These are phyloP conservation scores for Volutella citrinella DNA, from an alignment of 2,329 filamentous ascomycete species.

Conservation along the genomic window DNA sequence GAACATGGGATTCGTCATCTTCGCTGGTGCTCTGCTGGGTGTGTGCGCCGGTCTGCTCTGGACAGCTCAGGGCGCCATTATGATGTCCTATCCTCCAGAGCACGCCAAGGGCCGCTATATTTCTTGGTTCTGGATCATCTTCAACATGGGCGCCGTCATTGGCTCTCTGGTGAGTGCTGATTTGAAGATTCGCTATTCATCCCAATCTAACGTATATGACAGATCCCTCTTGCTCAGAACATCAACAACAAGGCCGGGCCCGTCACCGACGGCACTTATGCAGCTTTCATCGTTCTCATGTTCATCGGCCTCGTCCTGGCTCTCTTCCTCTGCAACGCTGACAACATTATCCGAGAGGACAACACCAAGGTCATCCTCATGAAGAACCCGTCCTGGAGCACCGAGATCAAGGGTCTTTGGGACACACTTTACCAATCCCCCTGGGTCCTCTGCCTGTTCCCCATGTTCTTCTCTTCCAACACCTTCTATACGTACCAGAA, in stretches of 20 bases:
- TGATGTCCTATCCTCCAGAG: constrained; percentile 87
- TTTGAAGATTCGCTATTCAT: not conserved
- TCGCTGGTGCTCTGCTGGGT: constrained; percentile 73
- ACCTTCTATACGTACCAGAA: constrained; percentile 57
- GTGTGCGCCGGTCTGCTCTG: constrained; percentile 77
- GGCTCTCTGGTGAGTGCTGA: constrained; percentile 56
- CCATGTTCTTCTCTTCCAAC: constrained; percentile 54
- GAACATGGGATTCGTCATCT: constrained; percentile 70
- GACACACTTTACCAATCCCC: constrained; percentile 35
- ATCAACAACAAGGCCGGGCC: constrained; percentile 52
- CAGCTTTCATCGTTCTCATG: constrained; percentile 48
- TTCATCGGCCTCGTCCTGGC: constrained; percentile 45
- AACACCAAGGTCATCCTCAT: constrained; percentile 34
- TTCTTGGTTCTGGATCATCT: constrained; percentile 91
- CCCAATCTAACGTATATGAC: constrained; percentile 3
- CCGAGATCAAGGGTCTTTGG: constrained; percentile 37
- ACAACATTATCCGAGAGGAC: constrained; percentile 38
- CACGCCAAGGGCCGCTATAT: constrained; percentile 83
- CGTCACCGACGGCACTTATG: constrained; percentile 48
- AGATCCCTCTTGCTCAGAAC: constrained; percentile 71
- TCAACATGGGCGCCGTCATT: constrained; percentile 88
- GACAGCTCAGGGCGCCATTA: constrained; percentile 80
- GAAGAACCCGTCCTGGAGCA: constrained; percentile 34
- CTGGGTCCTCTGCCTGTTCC: constrained; percentile 38
- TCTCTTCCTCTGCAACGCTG: constrained; percentile 46